phyloP scores from a whole-genome alignment of 257 asterid genomes.

The Craterostigma plantagineum region DNA sequence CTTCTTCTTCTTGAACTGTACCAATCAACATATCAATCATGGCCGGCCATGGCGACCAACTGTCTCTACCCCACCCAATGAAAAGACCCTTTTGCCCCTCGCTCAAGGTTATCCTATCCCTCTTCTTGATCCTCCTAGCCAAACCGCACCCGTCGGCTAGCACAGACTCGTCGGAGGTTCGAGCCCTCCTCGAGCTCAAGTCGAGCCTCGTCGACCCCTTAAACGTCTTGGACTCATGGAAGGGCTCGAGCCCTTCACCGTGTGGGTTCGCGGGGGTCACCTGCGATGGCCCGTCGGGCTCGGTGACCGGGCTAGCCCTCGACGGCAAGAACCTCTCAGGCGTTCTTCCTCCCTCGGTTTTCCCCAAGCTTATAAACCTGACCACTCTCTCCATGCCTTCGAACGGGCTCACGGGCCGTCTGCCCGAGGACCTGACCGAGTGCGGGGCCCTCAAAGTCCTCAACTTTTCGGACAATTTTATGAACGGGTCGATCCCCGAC shows the following conservation, averaged over 20 bases:
- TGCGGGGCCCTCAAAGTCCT: conserved; percentile 43
- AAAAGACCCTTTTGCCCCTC: conserved; percentile 29
- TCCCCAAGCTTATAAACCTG: conserved; percentile 31
- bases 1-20: neutral
- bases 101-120: conserved; percentile 17
- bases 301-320: conserved; percentile 47
- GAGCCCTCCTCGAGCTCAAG: conserved; percentile 63
- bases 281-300: conserved; percentile 45
- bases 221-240: conserved; percentile 57
- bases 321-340: conserved; percentile 67
- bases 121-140: conserved; percentile 23
- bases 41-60: conserved; percentile 50
- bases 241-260: conserved; percentile 32
- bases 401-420: conserved; percentile 40
- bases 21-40: conserved; percentile 17
- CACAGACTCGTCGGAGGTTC: conserved; percentile 19
- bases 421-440: conserved; percentile 29
- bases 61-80: conserved; percentile 26
- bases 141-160: conserved; percentile 14
- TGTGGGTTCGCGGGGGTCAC: conserved; percentile 57
- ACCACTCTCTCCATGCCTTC: conserved; percentile 40
- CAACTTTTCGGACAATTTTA: conserved; percentile 47
- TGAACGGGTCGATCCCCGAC: conserved; percentile 67
- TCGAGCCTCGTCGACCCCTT: conserved; percentile 49
- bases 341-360: conserved; percentile 32